Evolutionary conservation across 345 rosid genomes (phyloP).

Genomic region (Erucastrum elatum): DNA sequence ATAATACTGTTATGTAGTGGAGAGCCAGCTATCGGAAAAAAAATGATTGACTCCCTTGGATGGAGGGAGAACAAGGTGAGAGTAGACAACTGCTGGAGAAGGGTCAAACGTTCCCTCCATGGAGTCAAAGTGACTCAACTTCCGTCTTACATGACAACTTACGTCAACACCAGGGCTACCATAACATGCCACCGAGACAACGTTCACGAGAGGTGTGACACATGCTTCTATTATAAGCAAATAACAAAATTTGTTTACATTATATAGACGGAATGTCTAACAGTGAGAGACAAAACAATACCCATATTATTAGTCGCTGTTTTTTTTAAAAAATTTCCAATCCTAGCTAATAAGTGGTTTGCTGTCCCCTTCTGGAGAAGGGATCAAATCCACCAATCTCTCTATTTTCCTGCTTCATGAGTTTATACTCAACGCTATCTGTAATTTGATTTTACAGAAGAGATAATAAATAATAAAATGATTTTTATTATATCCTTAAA

Average conservation of each 20-base stretch:
- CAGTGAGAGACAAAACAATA: too few relatives aligned
- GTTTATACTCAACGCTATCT: too few relatives aligned
- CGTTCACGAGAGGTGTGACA: not conserved
- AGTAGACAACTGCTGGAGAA: not conserved
- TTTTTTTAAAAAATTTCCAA: too few relatives aligned
- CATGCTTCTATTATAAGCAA: not conserved
- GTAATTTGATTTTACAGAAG: too few relatives aligned
- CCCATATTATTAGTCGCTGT: too few relatives aligned
- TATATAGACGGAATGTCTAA: not conserved
- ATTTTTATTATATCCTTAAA: too few relatives aligned
- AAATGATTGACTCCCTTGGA: not conserved
- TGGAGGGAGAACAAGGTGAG: not conserved
- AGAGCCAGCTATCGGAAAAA: not conserved
- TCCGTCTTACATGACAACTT: not conserved
- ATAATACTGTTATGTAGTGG: not conserved
- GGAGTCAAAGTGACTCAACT: not conserved
- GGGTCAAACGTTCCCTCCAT: not conserved
- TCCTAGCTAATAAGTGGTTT: too few relatives aligned
- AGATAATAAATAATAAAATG: too few relatives aligned
- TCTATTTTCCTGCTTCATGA: too few relatives aligned
- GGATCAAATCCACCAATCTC: too few relatives aligned
- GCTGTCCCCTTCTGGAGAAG: too few relatives aligned
- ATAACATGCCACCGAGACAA: not conserved
- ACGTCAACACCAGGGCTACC: not conserved
- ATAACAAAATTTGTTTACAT: too few relatives aligned